A percentile compares a stretch with the other conserved stretches of the same genome.
phyloP scores from a whole-genome alignment of 257 asterid species.

The Handroanthus guayacan region DNA sequence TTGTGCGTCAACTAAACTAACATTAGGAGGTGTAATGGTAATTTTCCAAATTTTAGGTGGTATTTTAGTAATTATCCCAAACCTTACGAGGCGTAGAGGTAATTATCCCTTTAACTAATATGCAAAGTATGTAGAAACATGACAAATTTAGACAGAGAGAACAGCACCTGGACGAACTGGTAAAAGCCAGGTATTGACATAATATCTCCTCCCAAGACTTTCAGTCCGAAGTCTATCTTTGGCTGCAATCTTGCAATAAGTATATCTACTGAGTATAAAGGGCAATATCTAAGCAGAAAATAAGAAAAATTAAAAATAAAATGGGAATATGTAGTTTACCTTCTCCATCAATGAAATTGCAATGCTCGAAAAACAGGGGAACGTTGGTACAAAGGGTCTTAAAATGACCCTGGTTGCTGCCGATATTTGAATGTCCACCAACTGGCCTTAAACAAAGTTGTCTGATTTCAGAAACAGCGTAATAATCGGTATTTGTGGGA shows the following conservation, averaged over 20 bases:
- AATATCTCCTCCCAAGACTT: constrained; percentile 68
- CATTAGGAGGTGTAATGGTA: too few species aligned
- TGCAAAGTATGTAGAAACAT: too few species aligned
- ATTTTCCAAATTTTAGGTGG: too few species aligned
- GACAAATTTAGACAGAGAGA: neutral
- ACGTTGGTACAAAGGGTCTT: constrained; percentile 74
- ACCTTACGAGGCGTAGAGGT: too few species aligned
- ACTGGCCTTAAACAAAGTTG: constrained; percentile 52
- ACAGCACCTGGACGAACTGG: constrained; percentile 69
- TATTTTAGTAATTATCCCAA: too few species aligned
- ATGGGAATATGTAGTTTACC: constrained; percentile 44
- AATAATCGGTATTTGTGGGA: neutral
- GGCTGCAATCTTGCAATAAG: constrained; percentile 67
- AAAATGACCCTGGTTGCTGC: constrained; percentile 60
- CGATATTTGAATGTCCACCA: constrained; percentile 78
- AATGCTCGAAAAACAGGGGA: constrained; percentile 76
- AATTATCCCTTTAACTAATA: too few species aligned
- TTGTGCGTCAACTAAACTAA: too few species aligned
- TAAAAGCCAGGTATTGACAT: constrained; percentile 90
- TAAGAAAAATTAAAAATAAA: neutral
- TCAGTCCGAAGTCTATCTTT: constrained; percentile 80
- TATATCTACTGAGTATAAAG: constrained; percentile 6
- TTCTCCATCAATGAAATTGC: constrained; percentile 74
- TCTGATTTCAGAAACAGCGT: constrained; percentile 38
- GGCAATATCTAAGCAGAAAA: neutral